Percentiles rank a stretch among this genome's conserved stretches.
Conservation (phyloP, 164 flowering plant species). For the Euptelea pleiosperma region DNA sequence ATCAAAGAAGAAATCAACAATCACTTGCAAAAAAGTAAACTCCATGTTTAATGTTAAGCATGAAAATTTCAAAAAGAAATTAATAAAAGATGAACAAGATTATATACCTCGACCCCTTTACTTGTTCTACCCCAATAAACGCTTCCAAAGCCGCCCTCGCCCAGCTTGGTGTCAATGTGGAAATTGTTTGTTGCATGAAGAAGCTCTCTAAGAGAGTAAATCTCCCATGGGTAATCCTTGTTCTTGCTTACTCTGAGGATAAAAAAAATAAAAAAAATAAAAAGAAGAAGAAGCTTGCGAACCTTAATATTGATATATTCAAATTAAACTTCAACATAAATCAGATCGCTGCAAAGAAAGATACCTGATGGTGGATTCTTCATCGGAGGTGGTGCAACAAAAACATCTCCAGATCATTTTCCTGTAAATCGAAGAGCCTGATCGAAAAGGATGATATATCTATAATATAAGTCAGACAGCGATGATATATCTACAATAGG, state of each 20-base stretch:
- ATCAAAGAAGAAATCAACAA: not conserved
- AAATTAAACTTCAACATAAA: too few species aligned
- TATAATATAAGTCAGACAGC: not conserved
- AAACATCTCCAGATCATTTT: slow-evolving; percentile 26
- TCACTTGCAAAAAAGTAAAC: not conserved
- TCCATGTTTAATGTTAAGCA: not conserved
- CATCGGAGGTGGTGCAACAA: slow-evolving; percentile 22
- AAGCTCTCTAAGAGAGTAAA: slow-evolving; percentile 60
- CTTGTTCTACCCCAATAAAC: slow-evolving; percentile 76
- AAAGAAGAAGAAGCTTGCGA: not conserved
- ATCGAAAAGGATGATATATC: too few species aligned
- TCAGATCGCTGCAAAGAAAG: not conserved
- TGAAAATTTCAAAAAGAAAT: not conserved
- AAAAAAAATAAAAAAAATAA: slow-evolving; percentile 2
- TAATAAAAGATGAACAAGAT: not conserved
- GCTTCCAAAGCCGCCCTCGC: slow-evolving; percentile 79
- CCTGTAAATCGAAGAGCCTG: too few species aligned
- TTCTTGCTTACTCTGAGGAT: slow-evolving; percentile 21
- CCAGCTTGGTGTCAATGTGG: slow-evolving; percentile 63
- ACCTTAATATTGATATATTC: too few species aligned
- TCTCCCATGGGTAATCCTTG: slow-evolving; percentile 61
- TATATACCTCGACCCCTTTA: slow-evolving; percentile 56
- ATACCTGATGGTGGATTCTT: slow-evolving; percentile 27
- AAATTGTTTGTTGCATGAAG: slow-evolving; percentile 66
- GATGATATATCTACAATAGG: too few species aligned